Base-by-base conservation (phyloP, 129 eudicot species). In the Flaveria sonorensis region DNA sequence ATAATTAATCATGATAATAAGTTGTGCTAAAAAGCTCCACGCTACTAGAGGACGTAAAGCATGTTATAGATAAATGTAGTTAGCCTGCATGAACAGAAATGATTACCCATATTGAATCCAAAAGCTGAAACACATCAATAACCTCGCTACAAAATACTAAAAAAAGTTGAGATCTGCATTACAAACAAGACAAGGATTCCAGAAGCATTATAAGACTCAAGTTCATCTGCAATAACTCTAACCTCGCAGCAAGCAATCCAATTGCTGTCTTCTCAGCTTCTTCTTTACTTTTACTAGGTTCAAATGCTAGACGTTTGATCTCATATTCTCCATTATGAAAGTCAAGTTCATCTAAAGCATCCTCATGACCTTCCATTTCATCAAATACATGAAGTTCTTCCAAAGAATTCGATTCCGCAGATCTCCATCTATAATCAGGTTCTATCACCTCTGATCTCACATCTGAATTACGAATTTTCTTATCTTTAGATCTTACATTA, bases 241-340 rank as follows among this genome's bases (percentile, higher is more conserved):
- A 90, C 97, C 97, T 86, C 65, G 67, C 73, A 18, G 88, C 88
- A 81, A 91, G 94, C 64, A 85, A 79, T 75, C 79, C 24, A 77
- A 79, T 40, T n/a, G 87, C 89, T 70, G 48, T 16, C 73, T 78
- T 83, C 82, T 86, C 92, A 13, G 85, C 94, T 70, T 83, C 88
- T 83, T 83, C 77, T 65, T 72, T 86, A 73, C 71, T 76, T 75
- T 75, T 83, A 72, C 77, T 57, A 52, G 70, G 48, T 55, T 77
- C 82, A n/a, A 68, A 26, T 72, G 28, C 56, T 43, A 59, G 67
- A 42, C 55, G 45, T 39, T 77, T 69, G 8, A 59, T 53, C 39
- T 60, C 75, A 28, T 75, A 47, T 19, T 81, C 72, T 56, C 60
- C 84, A 11, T 79, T 53, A 64, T 57, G n/a, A 16, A 47, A 18